Conservation (phyloP, 805 yeast species). For the Debaryomyces maramus region DNA sequence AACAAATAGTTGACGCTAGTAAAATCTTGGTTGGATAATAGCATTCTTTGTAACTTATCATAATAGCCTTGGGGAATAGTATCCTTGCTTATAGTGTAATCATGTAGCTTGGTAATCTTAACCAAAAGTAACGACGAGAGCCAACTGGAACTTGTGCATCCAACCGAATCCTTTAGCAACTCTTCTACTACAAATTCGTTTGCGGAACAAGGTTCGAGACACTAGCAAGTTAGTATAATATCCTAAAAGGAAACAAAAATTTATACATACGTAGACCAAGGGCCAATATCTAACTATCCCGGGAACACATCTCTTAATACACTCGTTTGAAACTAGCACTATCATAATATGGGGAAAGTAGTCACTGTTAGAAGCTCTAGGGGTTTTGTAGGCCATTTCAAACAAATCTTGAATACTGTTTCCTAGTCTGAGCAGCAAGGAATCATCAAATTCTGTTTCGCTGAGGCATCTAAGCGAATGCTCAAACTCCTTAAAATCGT, state of each 20-base stretch:
- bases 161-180: conserved; percentile 1
- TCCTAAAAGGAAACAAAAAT: background rate
- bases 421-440: too few relatives aligned
- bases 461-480: too few relatives aligned
- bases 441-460: too few relatives aligned
- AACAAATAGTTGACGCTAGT: conserved; percentile 8
- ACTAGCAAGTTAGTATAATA: conserved; percentile 1
- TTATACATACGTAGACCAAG: conserved; percentile 7
- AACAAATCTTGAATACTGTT: too few relatives aligned
- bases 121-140: conserved; percentile 4
- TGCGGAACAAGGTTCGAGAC: background rate
- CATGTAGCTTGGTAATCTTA: background rate
- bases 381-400: too few relatives aligned
- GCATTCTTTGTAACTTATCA: background rate
- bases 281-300: conserved; percentile 7
- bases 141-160: conserved; percentile 3
- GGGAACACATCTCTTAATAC: conserved; percentile 1
- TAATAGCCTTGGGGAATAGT: background rate
- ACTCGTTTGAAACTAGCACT: conserved; percentile 1
- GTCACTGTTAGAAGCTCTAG: too few relatives aligned
- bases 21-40: conserved; percentile 6
- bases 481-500: too few relatives aligned
- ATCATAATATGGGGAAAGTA: conserved; percentile 4
- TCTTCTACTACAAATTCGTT: background rate
- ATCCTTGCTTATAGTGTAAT: background rate